Evolutionary conservation across 192 early-diverging fungal species (phyloP).

Genomic region (Coemansia sp.): DNA sequence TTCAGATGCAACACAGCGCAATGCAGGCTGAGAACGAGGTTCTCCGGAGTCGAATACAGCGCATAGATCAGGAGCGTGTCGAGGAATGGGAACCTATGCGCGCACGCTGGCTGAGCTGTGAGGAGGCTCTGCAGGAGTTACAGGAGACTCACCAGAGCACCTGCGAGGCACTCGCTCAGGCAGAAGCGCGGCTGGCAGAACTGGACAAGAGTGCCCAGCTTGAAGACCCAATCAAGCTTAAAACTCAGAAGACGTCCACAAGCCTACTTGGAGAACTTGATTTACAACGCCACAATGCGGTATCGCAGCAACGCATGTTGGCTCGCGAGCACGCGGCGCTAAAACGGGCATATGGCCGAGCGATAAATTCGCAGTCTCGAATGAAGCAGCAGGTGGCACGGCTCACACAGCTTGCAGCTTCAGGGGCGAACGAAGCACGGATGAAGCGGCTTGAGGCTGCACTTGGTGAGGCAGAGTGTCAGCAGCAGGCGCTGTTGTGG

Average conservation of each 20-base stretch:
- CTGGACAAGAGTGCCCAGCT: conserved; percentile 21
- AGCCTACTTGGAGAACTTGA: conserved; percentile 53
- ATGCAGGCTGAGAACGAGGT: conserved; percentile 27
- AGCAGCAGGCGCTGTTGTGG: conserved; percentile 44
- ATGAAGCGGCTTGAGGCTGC: conserved; percentile 49
- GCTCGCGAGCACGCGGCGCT: conserved; percentile 34
- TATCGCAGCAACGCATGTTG: conserved; percentile 31
- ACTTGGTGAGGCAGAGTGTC: conserved; percentile 48
- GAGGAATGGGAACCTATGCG: conserved; percentile 50
- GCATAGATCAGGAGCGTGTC: conserved; percentile 24
- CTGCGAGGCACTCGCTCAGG: conserved; percentile 39
- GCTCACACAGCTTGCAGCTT: conserved; percentile 46
- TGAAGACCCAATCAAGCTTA: conserved; percentile 11
- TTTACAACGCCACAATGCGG: conserved; percentile 30
- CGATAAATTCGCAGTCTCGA: conserved; percentile 30
- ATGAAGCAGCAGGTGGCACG: conserved; percentile 54
- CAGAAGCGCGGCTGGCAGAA: conserved; percentile 36
- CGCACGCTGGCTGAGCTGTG: conserved; percentile 35
- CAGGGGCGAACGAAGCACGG: conserved; percentile 35
- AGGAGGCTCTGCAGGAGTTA: conserved; percentile 43
- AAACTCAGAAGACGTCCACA: conserved; percentile 32
- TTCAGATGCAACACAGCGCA: conserved; percentile 18
- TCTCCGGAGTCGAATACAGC: conserved; percentile 19
- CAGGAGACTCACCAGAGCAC: conserved; percentile 44
- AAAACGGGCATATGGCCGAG: conserved; percentile 36